Percentiles rank a stretch among this genome's conserved stretches.
Conservation (phyloP, 495 filamentous ascomycete genomes). For the Daldinia decipiens region DNA sequence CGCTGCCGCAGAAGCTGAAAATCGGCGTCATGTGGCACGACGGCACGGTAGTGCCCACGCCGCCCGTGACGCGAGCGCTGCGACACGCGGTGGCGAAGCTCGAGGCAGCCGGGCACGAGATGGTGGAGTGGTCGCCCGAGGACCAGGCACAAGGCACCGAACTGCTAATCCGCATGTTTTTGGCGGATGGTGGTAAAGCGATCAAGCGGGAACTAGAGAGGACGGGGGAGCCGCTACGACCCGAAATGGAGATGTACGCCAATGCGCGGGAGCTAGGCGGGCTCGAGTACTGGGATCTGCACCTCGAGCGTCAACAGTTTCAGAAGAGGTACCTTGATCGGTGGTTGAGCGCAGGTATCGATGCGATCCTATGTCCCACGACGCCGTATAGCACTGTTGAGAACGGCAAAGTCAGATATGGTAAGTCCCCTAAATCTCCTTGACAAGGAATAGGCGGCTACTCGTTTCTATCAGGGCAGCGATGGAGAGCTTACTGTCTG, state of each 20-base stretch:
- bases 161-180: conserved; percentile 78
- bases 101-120: conserved; percentile 73
- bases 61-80: conserved; percentile 80
- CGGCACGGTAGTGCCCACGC: conserved; percentile 80
- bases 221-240: conserved; percentile 77
- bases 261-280: conserved; percentile 72
- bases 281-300: conserved; percentile 77
- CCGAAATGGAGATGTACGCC: conserved; percentile 67
- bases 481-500: not conserved
- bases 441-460: not conserved
- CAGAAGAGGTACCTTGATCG: conserved; percentile 79
- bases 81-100: conserved; percentile 70
- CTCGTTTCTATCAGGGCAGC: not conserved
- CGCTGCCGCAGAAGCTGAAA: conserved; percentile 64
- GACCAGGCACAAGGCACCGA: conserved; percentile 71
- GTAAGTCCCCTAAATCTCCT: conserved; percentile 48
- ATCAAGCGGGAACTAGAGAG: conserved; percentile 77
- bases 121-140: conserved; percentile 70
- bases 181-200: conserved; percentile 80
- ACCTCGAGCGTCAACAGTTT: conserved; percentile 73
- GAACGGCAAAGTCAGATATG: conserved; percentile 80
- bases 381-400: conserved; percentile 76
- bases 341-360: conserved; percentile 73
- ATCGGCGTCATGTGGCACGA: conserved; percentile 79
- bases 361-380: conserved; percentile 77